Conservation (phyloP, 225 moss, liverwort and hornwort species). For the Sphagnum contortum region DNA sequence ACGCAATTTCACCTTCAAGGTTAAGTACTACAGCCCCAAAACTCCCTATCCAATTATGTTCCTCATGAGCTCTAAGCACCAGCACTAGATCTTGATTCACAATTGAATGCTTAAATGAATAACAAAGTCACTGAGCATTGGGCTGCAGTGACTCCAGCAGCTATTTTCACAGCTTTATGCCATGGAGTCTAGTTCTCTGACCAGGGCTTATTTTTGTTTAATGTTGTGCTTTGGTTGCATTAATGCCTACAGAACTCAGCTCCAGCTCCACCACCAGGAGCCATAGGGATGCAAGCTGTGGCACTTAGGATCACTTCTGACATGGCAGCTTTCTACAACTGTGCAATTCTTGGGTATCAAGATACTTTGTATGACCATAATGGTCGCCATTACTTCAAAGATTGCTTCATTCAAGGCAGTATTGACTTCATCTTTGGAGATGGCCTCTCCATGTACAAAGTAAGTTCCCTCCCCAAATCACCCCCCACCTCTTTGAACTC, state of each 20-base stretch:
- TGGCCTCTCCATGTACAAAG: constrained; percentile 34
- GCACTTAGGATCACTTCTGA: constrained; percentile 37
- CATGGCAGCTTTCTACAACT: constrained; percentile 34
- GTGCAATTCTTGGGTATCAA: constrained; percentile 39
- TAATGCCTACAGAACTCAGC: constrained; percentile 29
- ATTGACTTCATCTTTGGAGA: constrained; percentile 54
- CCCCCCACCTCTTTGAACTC: neutral
- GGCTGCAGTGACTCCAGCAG: no score
- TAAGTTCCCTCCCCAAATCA: no score
- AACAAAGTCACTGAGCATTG: neutral
- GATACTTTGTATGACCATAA: constrained; percentile 44
- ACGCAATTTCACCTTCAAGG: constrained; percentile 35
- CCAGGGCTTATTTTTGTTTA: no score
- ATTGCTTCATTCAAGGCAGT: constrained; percentile 44
- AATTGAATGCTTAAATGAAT: neutral
- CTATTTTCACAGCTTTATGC: no score
- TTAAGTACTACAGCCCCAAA: neutral
- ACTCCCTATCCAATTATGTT: neutral
- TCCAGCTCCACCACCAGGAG: constrained; percentile 32
- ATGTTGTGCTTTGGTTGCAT: neutral
- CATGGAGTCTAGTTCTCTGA: no score
- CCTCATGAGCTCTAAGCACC: no score
- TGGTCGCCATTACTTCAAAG: constrained; percentile 44
- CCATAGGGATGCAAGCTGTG: constrained; percentile 49
- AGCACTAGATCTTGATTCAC: no score